A percentile compares a stretch with the other conserved stretches of the same genome.
These are phyloP conservation scores for Mycena maculata DNA, from an alignment of 768 basidiomycete species.

Conservation along the genomic window DNA sequence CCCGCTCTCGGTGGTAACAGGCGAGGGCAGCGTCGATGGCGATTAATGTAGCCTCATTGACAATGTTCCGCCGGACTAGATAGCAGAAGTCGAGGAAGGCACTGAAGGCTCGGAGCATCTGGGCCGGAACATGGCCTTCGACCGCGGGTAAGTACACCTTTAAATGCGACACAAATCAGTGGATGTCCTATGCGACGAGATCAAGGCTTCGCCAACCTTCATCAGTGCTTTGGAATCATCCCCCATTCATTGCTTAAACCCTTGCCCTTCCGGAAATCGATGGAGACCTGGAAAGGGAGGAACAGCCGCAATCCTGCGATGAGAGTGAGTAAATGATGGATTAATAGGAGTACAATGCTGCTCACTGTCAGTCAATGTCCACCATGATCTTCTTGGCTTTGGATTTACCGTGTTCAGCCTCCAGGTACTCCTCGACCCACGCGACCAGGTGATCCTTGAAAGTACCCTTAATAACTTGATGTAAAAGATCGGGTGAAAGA, in stretches of 20 bases:
- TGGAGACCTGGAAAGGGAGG: not conserved
- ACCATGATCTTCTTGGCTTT: not conserved
- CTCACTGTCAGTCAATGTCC: not conserved
- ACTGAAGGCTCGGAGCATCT: conserved; percentile 33
- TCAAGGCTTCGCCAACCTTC: conserved; percentile 39
- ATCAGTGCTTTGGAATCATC: conserved; percentile 45
- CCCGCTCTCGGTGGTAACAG: too few species aligned
- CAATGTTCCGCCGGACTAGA: conserved; percentile 33
- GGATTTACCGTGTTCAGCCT: too few species aligned
- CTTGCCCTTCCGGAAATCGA: conserved; percentile 15
- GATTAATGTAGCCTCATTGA: conserved; percentile 34
- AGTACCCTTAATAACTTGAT: too few species aligned
- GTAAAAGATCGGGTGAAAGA: too few species aligned
- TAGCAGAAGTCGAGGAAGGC: conserved; percentile 49
- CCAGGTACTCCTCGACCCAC: too few species aligned
- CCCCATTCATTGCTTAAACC: conserved; percentile 52
- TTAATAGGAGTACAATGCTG: not conserved
- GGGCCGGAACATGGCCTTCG: too few species aligned
- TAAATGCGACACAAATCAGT: conserved; percentile 37
- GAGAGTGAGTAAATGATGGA: not conserved
- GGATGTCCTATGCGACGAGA: conserved; percentile 29
- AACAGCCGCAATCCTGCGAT: not conserved
- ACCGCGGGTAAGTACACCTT: too few species aligned
- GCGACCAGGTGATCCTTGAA: too few species aligned
- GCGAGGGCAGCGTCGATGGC: conserved; percentile 33